Evolutionary conservation across 2,329 filamentous ascomycete species (phyloP).

Genomic region (Talaromyces islandicus): DNA sequence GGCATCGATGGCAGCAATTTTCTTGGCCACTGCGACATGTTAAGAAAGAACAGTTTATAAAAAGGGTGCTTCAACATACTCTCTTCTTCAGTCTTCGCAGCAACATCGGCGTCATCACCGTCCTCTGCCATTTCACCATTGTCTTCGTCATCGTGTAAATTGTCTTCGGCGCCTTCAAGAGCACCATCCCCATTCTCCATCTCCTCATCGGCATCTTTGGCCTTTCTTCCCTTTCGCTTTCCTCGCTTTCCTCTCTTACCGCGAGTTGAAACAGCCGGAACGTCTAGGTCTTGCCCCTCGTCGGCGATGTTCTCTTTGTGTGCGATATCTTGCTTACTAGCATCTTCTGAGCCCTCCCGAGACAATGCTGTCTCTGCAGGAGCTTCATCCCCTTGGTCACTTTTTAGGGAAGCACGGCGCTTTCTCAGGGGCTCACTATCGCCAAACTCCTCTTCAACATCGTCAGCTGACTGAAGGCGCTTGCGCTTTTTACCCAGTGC

Average conservation of each 20-base stretch:
- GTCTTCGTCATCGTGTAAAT: constrained; percentile 45
- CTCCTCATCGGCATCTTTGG: constrained; percentile 33
- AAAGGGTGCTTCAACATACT: constrained; percentile 27
- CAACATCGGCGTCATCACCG: constrained; percentile 38
- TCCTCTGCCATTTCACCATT: constrained; percentile 42
- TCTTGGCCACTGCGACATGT: constrained; percentile 60
- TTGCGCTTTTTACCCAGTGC: constrained; percentile 36
- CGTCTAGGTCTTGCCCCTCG: constrained; percentile 26
- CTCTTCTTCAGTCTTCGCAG: constrained; percentile 49
- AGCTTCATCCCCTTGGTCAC: constrained; percentile 26
- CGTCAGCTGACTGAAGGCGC: constrained; percentile 30
- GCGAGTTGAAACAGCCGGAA: constrained; percentile 25
- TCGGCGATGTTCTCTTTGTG: constrained; percentile 25
- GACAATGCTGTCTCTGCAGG: constrained; percentile 28
- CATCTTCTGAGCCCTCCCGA: constrained; percentile 30
- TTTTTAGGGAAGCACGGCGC: constrained; percentile 34
- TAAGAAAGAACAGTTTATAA: constrained; percentile 11
- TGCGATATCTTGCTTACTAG: constrained; percentile 19
- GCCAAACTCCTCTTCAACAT: constrained; percentile 27
- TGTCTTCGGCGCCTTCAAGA: constrained; percentile 40
- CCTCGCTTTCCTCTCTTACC: constrained; percentile 40
- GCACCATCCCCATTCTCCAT: constrained; percentile 30
- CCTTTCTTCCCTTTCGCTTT: constrained; percentile 40
- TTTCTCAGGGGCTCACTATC: constrained; percentile 37
- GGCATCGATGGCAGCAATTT: constrained; percentile 72